phyloP scores from a whole-genome alignment of 768 basidiomycete genomes.

The Phaeotremella fagi region DNA sequence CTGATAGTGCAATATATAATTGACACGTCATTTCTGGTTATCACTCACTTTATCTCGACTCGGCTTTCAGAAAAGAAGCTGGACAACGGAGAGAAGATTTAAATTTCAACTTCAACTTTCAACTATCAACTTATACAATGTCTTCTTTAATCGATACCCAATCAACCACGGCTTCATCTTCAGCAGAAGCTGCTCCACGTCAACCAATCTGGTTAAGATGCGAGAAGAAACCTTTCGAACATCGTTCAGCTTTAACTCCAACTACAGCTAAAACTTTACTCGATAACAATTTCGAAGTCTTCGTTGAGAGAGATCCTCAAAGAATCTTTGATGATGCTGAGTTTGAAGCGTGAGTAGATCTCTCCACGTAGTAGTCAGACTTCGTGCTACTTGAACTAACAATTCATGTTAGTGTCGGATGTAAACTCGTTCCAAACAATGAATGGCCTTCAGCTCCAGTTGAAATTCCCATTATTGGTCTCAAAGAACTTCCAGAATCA shows the following conservation, averaged over 20 bases:
- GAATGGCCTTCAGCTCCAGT: constrained; percentile 79
- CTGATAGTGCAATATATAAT: neutral
- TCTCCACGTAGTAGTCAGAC: neutral
- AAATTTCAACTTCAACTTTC: too few relatives aligned
- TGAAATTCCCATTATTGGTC: constrained; percentile 75
- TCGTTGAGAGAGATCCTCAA: constrained; percentile 87
- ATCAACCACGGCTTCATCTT: constrained; percentile 41
- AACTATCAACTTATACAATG: too few relatives aligned
- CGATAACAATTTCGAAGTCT: constrained; percentile 81
- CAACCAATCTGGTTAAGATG: constrained; percentile 83
- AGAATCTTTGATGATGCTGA: constrained; percentile 90
- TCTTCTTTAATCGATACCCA: neutral
- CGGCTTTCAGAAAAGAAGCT: neutral
- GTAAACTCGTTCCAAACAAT: constrained; percentile 78
- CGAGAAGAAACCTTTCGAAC: constrained; percentile 93
- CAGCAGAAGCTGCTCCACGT: constrained; percentile 39
- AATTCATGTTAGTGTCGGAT: constrained; percentile 67
- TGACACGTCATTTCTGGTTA: too few relatives aligned
- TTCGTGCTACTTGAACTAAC: neutral
- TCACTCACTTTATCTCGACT: neutral
- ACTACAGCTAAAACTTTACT: constrained; percentile 82
- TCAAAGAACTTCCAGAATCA: constrained; percentile 90
- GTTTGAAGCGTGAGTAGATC: constrained; percentile 72
- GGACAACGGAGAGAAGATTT: too few relatives aligned
- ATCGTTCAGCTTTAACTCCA: constrained; percentile 86